Percentiles rank a stretch among this genome's conserved stretches.
Conservation (phyloP, 2,329 filamentous ascomycete species). For the Xylaria polymorpha region DNA sequence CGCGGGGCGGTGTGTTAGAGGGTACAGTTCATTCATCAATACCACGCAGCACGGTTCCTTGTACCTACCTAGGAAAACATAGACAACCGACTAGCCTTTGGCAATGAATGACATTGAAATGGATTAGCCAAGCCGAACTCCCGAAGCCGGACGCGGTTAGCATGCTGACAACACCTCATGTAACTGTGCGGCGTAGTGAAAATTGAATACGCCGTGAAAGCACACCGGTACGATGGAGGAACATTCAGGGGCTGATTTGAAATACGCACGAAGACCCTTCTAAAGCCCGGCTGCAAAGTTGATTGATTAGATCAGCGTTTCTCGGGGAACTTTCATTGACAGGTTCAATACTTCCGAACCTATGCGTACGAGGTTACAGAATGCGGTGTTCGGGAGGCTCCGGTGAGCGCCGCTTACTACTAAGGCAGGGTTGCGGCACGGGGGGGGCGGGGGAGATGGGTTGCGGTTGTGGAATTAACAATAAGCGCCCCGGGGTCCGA, state of each 20-base stretch:
- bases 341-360: background rate
- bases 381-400: background rate
- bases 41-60: background rate
- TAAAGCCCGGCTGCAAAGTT: background rate
- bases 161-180: background rate
- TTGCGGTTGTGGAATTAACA: background rate
- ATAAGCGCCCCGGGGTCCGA: no score
- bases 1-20: background rate
- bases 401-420: background rate
- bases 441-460: background rate
- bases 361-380: background rate
- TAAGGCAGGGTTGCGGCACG: background rate
- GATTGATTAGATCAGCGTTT: background rate
- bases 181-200: background rate
- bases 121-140: background rate
- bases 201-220: no score
- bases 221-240: background rate
- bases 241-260: constrained; percentile 10
- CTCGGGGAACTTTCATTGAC: background rate
- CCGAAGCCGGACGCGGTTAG: no score
- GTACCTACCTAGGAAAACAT: background rate
- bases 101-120: background rate
- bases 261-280: background rate
- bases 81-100: background rate
- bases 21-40: background rate